Percentiles rank a stretch among this genome's conserved stretches.
phyloP scores from a whole-genome alignment of 1,284 basidiomycete species.

The Papiliotrema laurentii region DNA sequence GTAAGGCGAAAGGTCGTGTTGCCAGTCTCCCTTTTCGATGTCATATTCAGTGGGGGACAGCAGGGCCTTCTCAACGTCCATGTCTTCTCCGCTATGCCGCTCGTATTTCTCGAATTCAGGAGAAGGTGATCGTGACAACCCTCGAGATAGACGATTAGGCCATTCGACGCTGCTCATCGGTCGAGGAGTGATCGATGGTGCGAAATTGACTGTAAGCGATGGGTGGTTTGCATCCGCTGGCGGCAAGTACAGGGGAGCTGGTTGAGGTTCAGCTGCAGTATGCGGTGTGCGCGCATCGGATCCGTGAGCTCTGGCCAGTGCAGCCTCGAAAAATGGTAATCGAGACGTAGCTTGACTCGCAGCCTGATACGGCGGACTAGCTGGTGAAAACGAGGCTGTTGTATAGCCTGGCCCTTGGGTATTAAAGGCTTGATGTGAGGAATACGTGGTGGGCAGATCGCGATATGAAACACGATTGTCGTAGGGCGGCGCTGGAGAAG shows the following conservation, averaged over 20 bases:
- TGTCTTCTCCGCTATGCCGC: neutral
- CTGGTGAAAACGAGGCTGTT: too few relatives aligned
- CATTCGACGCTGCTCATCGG: slow-evolving; percentile 22
- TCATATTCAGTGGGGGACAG: slow-evolving; percentile 8
- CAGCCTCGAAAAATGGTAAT: slow-evolving; percentile 39
- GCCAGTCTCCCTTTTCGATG: neutral
- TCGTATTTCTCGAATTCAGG: slow-evolving; percentile 22
- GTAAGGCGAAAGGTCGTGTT: neutral
- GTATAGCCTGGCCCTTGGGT: too few relatives aligned
- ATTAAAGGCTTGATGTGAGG: too few relatives aligned
- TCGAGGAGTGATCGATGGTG: slow-evolving; percentile 25
- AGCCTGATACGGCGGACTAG: too few relatives aligned
- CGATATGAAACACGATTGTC: too few relatives aligned
- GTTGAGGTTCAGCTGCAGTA: slow-evolving; percentile 11
- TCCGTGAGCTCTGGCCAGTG: slow-evolving; percentile 28
- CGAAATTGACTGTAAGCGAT: slow-evolving; percentile 30
- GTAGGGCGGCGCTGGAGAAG: too few relatives aligned
- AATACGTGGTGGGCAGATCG: too few relatives aligned
- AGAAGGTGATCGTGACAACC: slow-evolving; percentile 28
- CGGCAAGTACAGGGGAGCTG: slow-evolving; percentile 32
- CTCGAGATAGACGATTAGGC: neutral
- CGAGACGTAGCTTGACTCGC: too few relatives aligned
- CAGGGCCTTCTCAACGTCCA: slow-evolving; percentile 30
- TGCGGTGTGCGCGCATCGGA: neutral
- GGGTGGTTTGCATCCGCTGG: slow-evolving; percentile 43